Conservation (phyloP, 2,329 filamentous ascomycete species). For the Truncatella angustata region DNA sequence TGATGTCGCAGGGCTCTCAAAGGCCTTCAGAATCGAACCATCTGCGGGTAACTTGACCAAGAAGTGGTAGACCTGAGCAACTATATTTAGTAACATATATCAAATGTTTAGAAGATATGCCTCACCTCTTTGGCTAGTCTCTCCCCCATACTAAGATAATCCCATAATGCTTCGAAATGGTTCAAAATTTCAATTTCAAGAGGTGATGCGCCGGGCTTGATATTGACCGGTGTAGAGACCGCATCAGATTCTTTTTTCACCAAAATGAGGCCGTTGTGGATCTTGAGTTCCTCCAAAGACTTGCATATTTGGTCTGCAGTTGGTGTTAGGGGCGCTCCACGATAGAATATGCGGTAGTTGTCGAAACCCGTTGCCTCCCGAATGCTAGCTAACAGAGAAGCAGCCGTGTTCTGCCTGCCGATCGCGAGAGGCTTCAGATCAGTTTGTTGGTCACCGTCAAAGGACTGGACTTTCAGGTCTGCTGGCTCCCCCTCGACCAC, state of each 20-base stretch:
- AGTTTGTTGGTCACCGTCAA: slow-evolving; percentile 59
- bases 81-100: slow-evolving; percentile 15
- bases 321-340: slow-evolving; percentile 64
- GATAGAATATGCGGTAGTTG: slow-evolving; percentile 71
- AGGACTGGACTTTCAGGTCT: slow-evolving; percentile 71
- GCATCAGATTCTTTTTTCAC: slow-evolving; percentile 58
- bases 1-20: slow-evolving; percentile 52
- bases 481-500: slow-evolving; percentile 61
- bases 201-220: slow-evolving; percentile 51
- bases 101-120: not conserved
- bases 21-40: slow-evolving; percentile 55
- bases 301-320: slow-evolving; percentile 56
- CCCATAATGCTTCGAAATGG: slow-evolving; percentile 82
- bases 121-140: slow-evolving; percentile 63
- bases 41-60: slow-evolving; percentile 69
- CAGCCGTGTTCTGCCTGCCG: slow-evolving; percentile 68
- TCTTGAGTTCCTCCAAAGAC: slow-evolving; percentile 66
- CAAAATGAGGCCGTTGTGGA: slow-evolving; percentile 64
- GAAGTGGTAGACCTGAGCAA: slow-evolving; percentile 63
- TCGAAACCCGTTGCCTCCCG: slow-evolving; percentile 70
- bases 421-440: slow-evolving; percentile 63
- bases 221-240: slow-evolving; percentile 38
- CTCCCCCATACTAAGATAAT: slow-evolving; percentile 73
- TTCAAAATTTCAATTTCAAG: slow-evolving; percentile 78
- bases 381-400: slow-evolving; percentile 66